Evolutionary conservation across 75 land plant genomes (phyloP).

Genomic region (Pinus tabuliformis): DNA sequence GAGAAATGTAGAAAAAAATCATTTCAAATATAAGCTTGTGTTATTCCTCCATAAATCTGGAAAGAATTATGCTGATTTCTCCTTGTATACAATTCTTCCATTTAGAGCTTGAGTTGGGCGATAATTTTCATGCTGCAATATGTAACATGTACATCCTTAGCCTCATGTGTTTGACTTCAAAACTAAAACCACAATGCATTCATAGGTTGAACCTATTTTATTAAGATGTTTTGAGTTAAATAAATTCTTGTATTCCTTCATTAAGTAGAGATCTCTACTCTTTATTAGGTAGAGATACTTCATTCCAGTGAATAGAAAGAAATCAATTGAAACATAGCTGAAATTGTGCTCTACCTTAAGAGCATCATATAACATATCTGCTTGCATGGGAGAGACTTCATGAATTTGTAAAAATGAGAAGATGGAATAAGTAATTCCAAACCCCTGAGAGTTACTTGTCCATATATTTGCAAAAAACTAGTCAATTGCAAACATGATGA

Average conservation of each 20-base stretch:
- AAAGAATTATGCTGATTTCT: too few species aligned
- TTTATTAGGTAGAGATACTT: too few species aligned
- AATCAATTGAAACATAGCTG: neutral
- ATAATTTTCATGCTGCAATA: neutral
- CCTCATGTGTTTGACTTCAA: neutral
- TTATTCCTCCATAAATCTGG: too few species aligned
- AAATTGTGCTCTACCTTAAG: conserved; percentile 1
- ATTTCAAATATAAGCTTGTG: too few species aligned
- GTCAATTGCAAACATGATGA: neutral
- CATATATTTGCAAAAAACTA: neutral
- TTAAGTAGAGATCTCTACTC: neutral
- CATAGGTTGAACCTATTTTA: neutral
- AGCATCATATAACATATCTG: neutral
- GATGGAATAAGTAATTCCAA: neutral
- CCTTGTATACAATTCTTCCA: neutral
- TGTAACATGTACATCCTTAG: neutral
- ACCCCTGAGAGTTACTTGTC: neutral
- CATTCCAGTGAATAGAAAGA: neutral
- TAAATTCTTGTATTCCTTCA: neutral
- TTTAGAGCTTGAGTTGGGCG: neutral
- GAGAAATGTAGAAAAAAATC: too few species aligned
- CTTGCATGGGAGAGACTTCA: neutral
- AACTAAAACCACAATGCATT: neutral
- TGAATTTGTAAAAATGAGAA: neutral
- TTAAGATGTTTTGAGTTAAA: neutral